Conservation (phyloP, 2,329 filamentous ascomycete genomes). For the Aspergillus pseudoviridinutans region DNA sequence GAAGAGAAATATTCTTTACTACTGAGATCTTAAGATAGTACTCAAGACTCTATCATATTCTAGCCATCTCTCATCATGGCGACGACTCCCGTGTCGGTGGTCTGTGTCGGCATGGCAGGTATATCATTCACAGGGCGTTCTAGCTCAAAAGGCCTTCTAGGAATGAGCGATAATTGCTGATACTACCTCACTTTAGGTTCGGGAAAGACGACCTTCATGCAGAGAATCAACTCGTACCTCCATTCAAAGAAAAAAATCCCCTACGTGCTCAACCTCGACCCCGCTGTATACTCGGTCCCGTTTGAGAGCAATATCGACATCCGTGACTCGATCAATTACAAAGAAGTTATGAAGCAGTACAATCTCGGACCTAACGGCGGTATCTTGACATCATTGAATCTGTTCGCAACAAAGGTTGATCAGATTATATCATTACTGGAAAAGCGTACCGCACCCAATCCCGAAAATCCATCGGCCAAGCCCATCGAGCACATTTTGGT, state of each 20-base stretch:
- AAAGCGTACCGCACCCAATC: slow-evolving; percentile 69
- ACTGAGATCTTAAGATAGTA: neutral
- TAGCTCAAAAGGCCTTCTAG: slow-evolving; percentile 2
- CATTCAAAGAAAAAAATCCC: slow-evolving; percentile 76
- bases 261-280: slow-evolving; percentile 96
- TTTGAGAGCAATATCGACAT: slow-evolving; percentile 99
- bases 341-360: slow-evolving; percentile 99
- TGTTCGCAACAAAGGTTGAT: slow-evolving; percentile 97
- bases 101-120: slow-evolving; percentile 97
- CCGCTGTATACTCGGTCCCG: slow-evolving; percentile 85
- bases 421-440: slow-evolving; percentile 87
- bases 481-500: slow-evolving; percentile 80
- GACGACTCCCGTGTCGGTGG: slow-evolving; percentile 67
- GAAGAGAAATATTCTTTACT: neutral
- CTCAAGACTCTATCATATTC: neutral
- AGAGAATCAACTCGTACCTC: slow-evolving; percentile 90
- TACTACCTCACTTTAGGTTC: slow-evolving; percentile 56
- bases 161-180: slow-evolving; percentile 1
- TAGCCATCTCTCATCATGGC: slow-evolving; percentile 37
- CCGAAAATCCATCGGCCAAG: slow-evolving; percentile 44
- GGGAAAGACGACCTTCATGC: slow-evolving; percentile 99
- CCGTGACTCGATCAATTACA: slow-evolving; percentile 97
- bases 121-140: slow-evolving; percentile 21
- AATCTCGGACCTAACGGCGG: slow-evolving; percentile 96
- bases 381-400: slow-evolving; percentile 89